Evolutionary conservation across 345 rosid species (phyloP).

Genomic region (Eucalyptus sideroxylon): DNA sequence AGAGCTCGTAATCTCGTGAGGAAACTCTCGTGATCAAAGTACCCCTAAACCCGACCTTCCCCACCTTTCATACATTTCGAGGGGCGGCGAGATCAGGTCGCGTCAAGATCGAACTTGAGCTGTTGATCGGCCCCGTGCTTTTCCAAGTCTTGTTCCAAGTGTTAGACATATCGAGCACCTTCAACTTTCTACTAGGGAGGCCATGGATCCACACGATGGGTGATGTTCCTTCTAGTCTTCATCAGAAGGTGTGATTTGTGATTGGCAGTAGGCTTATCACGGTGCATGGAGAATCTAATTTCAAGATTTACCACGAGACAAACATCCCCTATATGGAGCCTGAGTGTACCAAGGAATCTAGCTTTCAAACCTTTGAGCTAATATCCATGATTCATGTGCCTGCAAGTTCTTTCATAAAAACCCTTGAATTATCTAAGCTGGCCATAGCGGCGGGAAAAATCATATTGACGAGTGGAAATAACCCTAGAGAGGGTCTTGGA

Average conservation of each 20-base stretch:
- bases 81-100: too few relatives aligned
- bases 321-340: fast-evolving
- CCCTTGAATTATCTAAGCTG: fast-evolving
- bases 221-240: fast-evolving
- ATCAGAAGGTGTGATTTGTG: too few relatives aligned
- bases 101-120: too few relatives aligned
- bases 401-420: fast-evolving
- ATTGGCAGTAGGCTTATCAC: fast-evolving
- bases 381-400: too few relatives aligned
- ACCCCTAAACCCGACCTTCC: too few relatives aligned
- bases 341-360: fast-evolving
- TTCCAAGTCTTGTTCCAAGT: too few relatives aligned
- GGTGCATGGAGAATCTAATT: fast-evolving
- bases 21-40: too few relatives aligned
- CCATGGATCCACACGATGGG: fast-evolving
- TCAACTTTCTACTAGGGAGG: too few relatives aligned
- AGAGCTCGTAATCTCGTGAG: too few relatives aligned
- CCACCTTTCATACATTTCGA: too few relatives aligned
- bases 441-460: fast-evolving
- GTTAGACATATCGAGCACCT: fast-evolving
- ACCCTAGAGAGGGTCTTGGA: too few relatives aligned
- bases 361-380: fast-evolving
- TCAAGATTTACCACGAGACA: too few relatives aligned
- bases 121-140: fast-evolving
- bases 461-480: fast-evolving